phyloP scores from a whole-genome alignment of 208 protist genomes.

The Trichomonas vaginalis region DNA sequence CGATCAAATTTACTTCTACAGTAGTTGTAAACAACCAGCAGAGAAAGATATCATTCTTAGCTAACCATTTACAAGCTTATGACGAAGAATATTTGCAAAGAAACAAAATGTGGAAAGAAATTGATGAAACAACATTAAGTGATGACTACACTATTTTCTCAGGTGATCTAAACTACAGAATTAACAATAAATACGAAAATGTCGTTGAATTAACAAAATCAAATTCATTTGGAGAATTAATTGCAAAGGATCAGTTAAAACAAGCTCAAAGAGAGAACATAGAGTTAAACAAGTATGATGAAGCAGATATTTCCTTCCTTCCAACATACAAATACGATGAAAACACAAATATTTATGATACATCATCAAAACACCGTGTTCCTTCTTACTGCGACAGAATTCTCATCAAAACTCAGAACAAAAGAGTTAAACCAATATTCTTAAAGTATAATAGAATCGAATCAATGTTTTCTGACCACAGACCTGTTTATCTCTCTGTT shows the following conservation, averaged over 20 bases:
- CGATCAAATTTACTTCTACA: neutral
- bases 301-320: slow-evolving; percentile 29
- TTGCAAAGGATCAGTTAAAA: neutral
- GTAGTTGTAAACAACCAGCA: neutral
- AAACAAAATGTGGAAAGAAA: slow-evolving; percentile 32
- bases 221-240: neutral
- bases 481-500: slow-evolving; percentile 1
- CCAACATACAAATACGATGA: slow-evolving; percentile 40
- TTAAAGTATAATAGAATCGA: neutral
- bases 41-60: slow-evolving; percentile 22
- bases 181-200: neutral
- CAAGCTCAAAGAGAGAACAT: neutral
- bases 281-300: slow-evolving; percentile 22
- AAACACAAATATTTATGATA: slow-evolving; percentile 25
- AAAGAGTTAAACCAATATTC: neutral
- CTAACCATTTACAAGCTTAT: slow-evolving; percentile 31
- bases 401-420: neutral
- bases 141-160: slow-evolving; percentile 35
- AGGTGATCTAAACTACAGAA: slow-evolving; percentile 41
- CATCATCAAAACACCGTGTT: slow-evolving; percentile 24
- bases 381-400: slow-evolving; percentile 34
- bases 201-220: neutral
- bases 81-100: slow-evolving; percentile 24
- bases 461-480: neutral
- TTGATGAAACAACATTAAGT: neutral